Evolutionary conservation across 148 eudicot genomes (phyloP).

Genomic region (Diospyros lotus): DNA sequence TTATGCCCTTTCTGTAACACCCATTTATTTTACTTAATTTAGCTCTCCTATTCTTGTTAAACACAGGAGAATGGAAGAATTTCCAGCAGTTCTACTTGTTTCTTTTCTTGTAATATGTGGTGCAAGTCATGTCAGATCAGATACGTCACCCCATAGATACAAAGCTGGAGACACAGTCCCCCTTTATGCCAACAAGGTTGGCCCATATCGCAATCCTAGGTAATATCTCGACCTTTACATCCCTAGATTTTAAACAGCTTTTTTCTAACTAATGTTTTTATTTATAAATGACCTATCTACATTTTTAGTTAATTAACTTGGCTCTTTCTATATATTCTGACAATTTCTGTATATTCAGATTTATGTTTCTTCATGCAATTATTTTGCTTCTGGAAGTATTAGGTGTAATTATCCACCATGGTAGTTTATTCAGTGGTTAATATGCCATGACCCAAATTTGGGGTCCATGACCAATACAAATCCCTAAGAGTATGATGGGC

Average conservation of each 20-base stretch:
- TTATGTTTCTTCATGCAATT: too few species aligned
- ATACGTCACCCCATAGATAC: not conserved
- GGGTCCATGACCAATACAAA: too few species aligned
- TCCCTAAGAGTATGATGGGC: too few species aligned
- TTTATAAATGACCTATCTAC: not conserved
- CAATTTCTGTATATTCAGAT: too few species aligned
- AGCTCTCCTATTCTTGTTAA: not conserved
- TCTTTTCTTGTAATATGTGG: not conserved
- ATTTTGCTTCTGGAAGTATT: too few species aligned
- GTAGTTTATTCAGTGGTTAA: too few species aligned
- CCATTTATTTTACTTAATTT: not conserved
- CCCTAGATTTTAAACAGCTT: not conserved
- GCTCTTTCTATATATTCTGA: too few species aligned
- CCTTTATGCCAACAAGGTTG: not conserved
- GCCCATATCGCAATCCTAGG: slow-evolving; percentile 5
- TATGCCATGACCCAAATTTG: too few species aligned
- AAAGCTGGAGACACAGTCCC: not conserved
- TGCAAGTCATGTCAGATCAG: not conserved
- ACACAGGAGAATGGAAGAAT: slow-evolving; percentile 15
- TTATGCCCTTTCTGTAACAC: not conserved
- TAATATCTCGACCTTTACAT: not conserved
- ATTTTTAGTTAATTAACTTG: not conserved
- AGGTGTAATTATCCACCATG: too few species aligned
- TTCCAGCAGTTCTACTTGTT: not conserved
- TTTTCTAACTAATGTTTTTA: not conserved